phyloP scores from a whole-genome alignment of 78 protist species.

The Dictyostelium intermedium region DNA sequence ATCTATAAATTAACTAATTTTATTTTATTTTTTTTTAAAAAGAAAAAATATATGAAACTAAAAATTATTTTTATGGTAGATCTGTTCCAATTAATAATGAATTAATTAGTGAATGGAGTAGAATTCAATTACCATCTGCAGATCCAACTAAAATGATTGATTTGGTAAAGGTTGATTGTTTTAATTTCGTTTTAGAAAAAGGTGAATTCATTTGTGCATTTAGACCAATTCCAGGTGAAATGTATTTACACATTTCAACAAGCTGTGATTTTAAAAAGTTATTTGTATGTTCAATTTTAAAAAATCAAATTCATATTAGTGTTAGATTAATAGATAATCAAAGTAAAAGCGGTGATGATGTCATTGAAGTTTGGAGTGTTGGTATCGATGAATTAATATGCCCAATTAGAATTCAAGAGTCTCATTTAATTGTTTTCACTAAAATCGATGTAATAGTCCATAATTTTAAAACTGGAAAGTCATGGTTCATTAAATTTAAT shows the following conservation, averaged over 20 bases:
- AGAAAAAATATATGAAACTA: not conserved
- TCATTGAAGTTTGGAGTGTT: not conserved
- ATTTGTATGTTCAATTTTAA: not conserved
- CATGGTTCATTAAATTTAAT: not conserved
- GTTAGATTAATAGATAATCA: not conserved
- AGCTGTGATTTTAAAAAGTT: not conserved
- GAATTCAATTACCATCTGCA: not conserved
- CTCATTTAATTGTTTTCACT: not conserved
- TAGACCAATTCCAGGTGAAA: not conserved
- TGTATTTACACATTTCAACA: not conserved
- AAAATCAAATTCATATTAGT: not conserved
- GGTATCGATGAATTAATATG: not conserved
- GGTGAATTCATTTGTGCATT: conserved; percentile 7
- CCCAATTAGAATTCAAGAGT: not conserved
- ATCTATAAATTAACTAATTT: not conserved
- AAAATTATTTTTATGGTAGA: conserved; percentile 2
- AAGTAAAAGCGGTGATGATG: not conserved
- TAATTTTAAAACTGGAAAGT: not conserved
- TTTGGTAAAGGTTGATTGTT: not conserved
- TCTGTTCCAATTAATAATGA: not conserved
- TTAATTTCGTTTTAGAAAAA: not conserved
- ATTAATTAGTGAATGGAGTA: not conserved
- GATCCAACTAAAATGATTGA: not conserved
- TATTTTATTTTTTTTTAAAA: not conserved
- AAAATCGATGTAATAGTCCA: not conserved